Conservation (phyloP, 768 basidiomycete genomes). For the Cyathus striatus region DNA sequence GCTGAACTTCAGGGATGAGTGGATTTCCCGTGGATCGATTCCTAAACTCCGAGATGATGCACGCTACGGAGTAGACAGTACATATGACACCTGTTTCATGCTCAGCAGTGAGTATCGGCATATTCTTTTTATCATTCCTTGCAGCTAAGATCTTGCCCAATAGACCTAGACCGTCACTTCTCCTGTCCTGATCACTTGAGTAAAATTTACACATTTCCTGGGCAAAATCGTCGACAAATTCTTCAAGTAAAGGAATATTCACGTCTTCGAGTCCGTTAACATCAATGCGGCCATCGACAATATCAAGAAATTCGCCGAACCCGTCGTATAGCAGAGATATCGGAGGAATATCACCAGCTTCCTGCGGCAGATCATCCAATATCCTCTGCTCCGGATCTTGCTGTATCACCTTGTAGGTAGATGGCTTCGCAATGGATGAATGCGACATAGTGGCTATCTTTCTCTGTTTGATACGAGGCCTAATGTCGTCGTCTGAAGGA, state of each 20-base stretch:
- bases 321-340: constrained; percentile 13
- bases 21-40: constrained; percentile 6
- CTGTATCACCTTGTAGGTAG: not conserved
- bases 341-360: constrained; percentile 8
- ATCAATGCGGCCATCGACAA: constrained; percentile 5
- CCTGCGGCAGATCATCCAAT: constrained; percentile 13
- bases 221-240: constrained; percentile 8
- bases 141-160: constrained; percentile 3
- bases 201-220: constrained; percentile 11
- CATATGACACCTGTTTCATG: constrained; percentile 1
- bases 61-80: too few species aligned
- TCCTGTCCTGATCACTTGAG: constrained; percentile 5
- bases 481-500: too few species aligned
- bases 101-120: not conserved
- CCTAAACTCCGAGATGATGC: too few species aligned
- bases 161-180: constrained; percentile 3
- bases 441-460: not conserved
- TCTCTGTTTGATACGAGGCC: not conserved
- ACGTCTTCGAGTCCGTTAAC: constrained; percentile 3
- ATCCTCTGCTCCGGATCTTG: constrained; percentile 3
- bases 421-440: not conserved
- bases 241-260: constrained; percentile 3
- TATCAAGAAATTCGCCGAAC: constrained; percentile 14
- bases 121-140: not conserved
- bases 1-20: constrained; percentile 8